phyloP scores from a whole-genome alignment of 2,329 filamentous ascomycete species.

The Aulographum hederae region DNA sequence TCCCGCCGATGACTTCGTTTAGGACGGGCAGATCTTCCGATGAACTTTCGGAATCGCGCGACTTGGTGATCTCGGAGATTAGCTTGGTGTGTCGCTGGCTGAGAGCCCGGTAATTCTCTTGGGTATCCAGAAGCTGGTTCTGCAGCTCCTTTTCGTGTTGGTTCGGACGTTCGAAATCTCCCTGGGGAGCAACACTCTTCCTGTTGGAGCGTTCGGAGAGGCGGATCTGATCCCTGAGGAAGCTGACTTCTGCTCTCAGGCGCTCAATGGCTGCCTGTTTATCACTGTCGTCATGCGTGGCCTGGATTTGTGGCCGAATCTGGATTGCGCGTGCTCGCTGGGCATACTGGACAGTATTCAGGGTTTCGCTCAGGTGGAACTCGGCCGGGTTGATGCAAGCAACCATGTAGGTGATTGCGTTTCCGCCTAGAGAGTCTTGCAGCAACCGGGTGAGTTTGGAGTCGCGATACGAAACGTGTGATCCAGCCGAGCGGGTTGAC shows the following conservation, averaged over 20 bases:
- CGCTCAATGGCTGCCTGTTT: slow-evolving; percentile 89
- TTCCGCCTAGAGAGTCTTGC: slow-evolving; percentile 91
- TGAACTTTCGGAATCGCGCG: slow-evolving; percentile 40
- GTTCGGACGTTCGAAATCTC: slow-evolving; percentile 59
- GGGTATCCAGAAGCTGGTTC: slow-evolving; percentile 77
- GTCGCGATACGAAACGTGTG: slow-evolving; percentile 93
- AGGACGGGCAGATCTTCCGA: slow-evolving; percentile 38
- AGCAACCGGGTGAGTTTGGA: slow-evolving; percentile 90
- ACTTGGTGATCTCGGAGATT: slow-evolving; percentile 82
- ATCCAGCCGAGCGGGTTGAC: slow-evolving; percentile 70
- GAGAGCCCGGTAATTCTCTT: slow-evolving; percentile 86
- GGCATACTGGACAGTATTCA: slow-evolving; percentile 93
- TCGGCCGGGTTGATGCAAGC: slow-evolving; percentile 93
- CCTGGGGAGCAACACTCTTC: slow-evolving; percentile 28
- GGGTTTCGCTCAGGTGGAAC: slow-evolving; percentile 90
- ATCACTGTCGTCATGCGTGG: slow-evolving; percentile 72
- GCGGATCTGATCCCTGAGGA: slow-evolving; percentile 83
- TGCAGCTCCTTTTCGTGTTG: slow-evolving; percentile 82
- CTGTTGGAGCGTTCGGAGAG: slow-evolving; percentile 47
- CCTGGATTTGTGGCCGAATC: slow-evolving; percentile 91
- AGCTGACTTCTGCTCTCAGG: slow-evolving; percentile 81
- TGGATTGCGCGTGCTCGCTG: slow-evolving; percentile 92
- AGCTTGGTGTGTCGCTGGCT: slow-evolving; percentile 89
- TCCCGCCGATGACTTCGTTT: slow-evolving; percentile 52
- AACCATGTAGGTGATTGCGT: slow-evolving; percentile 98